Percentiles rank a stretch among this genome's conserved stretches.
phyloP scores from a whole-genome alignment of 345 rosid species.

The Corymbia maculata region DNA sequence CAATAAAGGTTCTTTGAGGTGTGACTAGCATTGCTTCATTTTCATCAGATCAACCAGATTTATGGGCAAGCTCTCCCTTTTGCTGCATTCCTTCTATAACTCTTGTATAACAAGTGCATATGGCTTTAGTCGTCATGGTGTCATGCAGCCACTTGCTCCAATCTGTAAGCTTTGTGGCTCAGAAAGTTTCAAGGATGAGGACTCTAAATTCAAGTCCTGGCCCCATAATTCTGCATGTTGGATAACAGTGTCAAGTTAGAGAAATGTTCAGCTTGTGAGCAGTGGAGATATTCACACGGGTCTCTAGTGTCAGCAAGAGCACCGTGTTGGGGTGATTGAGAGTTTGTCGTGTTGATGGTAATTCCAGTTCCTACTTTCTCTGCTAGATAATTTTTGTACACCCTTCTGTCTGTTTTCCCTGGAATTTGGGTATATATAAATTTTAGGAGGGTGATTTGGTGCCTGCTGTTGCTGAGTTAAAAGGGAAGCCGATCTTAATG shows the following conservation, averaged over 20 bases:
- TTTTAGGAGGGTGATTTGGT: neutral
- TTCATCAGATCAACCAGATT: neutral
- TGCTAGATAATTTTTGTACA: neutral
- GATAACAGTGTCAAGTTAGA: conserved; percentile 50
- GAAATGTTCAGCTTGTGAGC: conserved; percentile 64
- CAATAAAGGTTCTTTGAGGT: neutral
- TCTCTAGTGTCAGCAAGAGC: conserved; percentile 42
- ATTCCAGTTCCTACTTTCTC: neutral
- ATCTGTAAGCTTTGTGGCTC: conserved; percentile 44
- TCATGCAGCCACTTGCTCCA: conserved; percentile 50
- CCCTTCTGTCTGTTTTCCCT: neutral
- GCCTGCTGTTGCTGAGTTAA: neutral
- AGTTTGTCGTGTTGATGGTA: conserved; percentile 36
- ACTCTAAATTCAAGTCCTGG: conserved; percentile 40
- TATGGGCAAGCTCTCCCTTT: neutral
- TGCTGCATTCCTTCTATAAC: neutral
- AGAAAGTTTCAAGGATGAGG: conserved; percentile 37
- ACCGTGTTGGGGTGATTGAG: conserved; percentile 51
- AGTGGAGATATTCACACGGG: conserved; percentile 76
- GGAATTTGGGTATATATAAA: neutral
- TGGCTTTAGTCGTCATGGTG: neutral
- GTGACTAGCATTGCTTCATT: neutral
- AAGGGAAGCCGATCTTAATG: neutral
- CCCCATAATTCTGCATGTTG: conserved; percentile 59
- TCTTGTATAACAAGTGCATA: neutral